phyloP scores from a whole-genome alignment of 805 yeast species.

The Wickerhamomyces xylosicus region DNA sequence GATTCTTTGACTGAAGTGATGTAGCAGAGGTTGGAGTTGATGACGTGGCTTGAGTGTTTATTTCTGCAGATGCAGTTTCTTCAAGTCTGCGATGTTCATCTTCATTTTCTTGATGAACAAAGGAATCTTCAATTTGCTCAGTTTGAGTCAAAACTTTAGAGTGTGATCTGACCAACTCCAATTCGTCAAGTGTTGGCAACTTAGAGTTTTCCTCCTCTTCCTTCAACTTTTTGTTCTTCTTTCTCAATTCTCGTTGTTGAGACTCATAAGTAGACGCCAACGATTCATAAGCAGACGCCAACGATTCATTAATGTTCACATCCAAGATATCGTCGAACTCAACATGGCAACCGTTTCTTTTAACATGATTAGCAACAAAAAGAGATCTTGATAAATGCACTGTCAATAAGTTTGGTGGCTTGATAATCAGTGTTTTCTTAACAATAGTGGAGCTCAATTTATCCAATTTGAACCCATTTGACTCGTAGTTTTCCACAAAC shows the following conservation, averaged over 20 bases:
- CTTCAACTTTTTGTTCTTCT: conserved; percentile 16
- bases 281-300: conserved; percentile 20
- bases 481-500: conserved; percentile 37
- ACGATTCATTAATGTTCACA: conserved; percentile 34
- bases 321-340: conserved; percentile 44
- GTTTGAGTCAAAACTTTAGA: conserved; percentile 17
- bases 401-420: conserved; percentile 62
- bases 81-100: not conserved
- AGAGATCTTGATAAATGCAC: conserved; percentile 84
- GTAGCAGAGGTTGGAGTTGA: conserved; percentile 3
- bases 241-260: conserved; percentile 3
- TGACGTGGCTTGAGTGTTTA: conserved; percentile 1
- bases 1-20: not conserved
- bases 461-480: conserved; percentile 32
- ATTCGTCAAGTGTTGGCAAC: conserved; percentile 36
- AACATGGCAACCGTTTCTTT: conserved; percentile 70
- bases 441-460: conserved; percentile 53
- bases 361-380: conserved; percentile 53
- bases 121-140: conserved; percentile 7
- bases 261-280: conserved; percentile 15
- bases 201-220: conserved; percentile 36
- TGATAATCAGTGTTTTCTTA: conserved; percentile 49
- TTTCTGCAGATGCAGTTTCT: conserved; percentile 6
- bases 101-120: conserved; percentile 9
- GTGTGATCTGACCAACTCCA: conserved; percentile 14